phyloP scores from a whole-genome alignment of 2,329 filamentous ascomycete species.

The Chrysosphaeria jannelii region DNA sequence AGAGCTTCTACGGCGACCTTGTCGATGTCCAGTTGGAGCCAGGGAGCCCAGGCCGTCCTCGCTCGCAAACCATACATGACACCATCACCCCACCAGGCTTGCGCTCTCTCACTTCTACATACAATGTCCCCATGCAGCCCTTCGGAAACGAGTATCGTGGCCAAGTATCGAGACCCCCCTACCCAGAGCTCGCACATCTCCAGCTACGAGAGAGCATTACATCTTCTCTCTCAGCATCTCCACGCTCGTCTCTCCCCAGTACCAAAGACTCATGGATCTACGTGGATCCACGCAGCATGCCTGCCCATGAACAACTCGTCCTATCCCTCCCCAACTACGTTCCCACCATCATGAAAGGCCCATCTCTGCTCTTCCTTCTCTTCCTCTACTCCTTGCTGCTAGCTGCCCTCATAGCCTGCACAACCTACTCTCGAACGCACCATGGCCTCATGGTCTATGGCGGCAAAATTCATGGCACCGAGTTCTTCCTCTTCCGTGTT shows the following conservation, averaged over 20 bases:
- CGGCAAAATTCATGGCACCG: conserved; percentile 31
- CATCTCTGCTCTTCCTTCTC: conserved; percentile 29
- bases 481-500: conserved; percentile 69
- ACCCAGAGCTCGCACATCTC: too few relatives aligned
- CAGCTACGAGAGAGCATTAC: conserved; percentile 1
- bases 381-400: conserved; percentile 38
- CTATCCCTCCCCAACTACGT: conserved; percentile 27
- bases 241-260: conserved; percentile 1
- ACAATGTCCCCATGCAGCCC: too few relatives aligned
- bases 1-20: too few relatives aligned
- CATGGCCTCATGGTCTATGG: conserved; percentile 37
- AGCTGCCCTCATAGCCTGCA: conserved; percentile 39
- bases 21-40: too few relatives aligned
- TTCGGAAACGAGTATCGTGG: too few relatives aligned
- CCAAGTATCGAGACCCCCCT: too few relatives aligned
- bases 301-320: conserved; percentile 1
- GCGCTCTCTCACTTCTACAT: too few relatives aligned
- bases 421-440: conserved; percentile 31
- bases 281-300: conserved; percentile 2
- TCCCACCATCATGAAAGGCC: conserved; percentile 37
- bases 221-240: conserved; percentile 3
- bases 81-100: too few relatives aligned
- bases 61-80: too few relatives aligned
- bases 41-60: too few relatives aligned
- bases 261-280: conserved; percentile 3